Base-by-base conservation (phyloP, 371 early-diverging fungal genomes). In the Capillidium heterosporum region DNA sequence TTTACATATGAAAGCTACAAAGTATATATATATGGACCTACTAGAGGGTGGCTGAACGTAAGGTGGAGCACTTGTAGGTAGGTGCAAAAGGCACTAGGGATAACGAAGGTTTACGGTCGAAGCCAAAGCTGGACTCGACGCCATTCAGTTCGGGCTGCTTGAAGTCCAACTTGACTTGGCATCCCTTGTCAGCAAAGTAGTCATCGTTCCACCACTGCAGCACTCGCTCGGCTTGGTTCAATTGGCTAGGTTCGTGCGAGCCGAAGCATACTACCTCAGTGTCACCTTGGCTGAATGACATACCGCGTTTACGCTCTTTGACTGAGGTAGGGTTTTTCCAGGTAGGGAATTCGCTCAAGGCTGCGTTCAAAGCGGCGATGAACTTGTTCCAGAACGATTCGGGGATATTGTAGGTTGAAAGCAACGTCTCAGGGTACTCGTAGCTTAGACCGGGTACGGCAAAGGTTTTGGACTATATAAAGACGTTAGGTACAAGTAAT, bases 131-230 rank as follows among this genome's bases (percentile, higher is more conserved):
- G 29, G 21, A 17, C 31, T 50, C 51, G 19, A 15, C 31, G 19
- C 31, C 51, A 47, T 23, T 47, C 8, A 4, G 27, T 15, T 27
- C 51, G 21, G 26, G 26, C 15, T 23, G 29, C 17, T 50, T 26
- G 51, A 57, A 57, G 11, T 42, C 57, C n/a, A 57, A 48, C 32
- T 44, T 57, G 15, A 57, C 31, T 42, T 42, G 31, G 23, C 57
- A 57, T 19, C 57, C 57, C 32, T 57, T 57, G 7, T 57, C 48
- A 8, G 46, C 29, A 23, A 57, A 57, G 23, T 48, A 57, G 21
- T 57, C 57, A 10, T 57, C 57, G 26, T 57, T 57, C 57, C 57
- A 57, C 57, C 57, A 57, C 13, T 48, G 21, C 11, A 57, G n/a
- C 21, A 57, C 57, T 32, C 42, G 21, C 19, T 57, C 57, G n/a